Conservation (phyloP, 2,329 filamentous ascomycete species). For the Pseudopyrenochaeta lycopersici region DNA sequence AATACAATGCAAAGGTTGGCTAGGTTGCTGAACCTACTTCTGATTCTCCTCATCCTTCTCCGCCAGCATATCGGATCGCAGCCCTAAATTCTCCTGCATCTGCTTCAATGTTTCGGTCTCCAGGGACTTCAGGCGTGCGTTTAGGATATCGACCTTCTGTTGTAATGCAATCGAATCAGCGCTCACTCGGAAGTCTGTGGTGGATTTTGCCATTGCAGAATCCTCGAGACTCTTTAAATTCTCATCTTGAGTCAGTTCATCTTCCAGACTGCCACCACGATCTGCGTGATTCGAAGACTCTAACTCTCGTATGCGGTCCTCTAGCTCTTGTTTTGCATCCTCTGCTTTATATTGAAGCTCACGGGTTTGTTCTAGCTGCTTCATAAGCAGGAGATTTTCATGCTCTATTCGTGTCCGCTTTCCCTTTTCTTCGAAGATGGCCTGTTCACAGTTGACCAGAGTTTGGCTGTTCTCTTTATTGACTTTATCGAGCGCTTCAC, state of each 20-base stretch:
- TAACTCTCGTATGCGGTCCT: slow-evolving; percentile 55
- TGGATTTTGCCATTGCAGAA: slow-evolving; percentile 19
- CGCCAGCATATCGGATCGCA: slow-evolving; percentile 49
- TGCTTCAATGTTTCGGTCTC: slow-evolving; percentile 53
- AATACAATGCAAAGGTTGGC: not conserved
- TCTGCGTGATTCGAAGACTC: slow-evolving; percentile 43
- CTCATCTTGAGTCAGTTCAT: slow-evolving; percentile 50
- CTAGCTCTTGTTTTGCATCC: slow-evolving; percentile 57
- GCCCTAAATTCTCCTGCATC: slow-evolving; percentile 51
- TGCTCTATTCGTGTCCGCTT: slow-evolving; percentile 58
- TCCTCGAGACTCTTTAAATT: slow-evolving; percentile 35
- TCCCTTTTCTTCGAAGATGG: slow-evolving; percentile 61
- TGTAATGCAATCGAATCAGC: slow-evolving; percentile 49
- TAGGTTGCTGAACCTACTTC: slow-evolving; percentile 22
- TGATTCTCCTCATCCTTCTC: slow-evolving; percentile 47
- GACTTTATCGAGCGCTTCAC: slow-evolving; percentile 57
- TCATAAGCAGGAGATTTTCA: slow-evolving; percentile 56
- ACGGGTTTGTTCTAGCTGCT: slow-evolving; percentile 57
- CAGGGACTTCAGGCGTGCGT: slow-evolving; percentile 45
- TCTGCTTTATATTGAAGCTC: slow-evolving; percentile 59
- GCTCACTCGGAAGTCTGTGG: slow-evolving; percentile 34
- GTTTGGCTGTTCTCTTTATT: slow-evolving; percentile 61
- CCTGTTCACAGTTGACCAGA: slow-evolving; percentile 60
- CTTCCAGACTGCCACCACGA: slow-evolving; percentile 49
- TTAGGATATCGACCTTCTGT: slow-evolving; percentile 52